Conservation (phyloP, 148 eudicot species). For the Chenopodium quinoa region DNA sequence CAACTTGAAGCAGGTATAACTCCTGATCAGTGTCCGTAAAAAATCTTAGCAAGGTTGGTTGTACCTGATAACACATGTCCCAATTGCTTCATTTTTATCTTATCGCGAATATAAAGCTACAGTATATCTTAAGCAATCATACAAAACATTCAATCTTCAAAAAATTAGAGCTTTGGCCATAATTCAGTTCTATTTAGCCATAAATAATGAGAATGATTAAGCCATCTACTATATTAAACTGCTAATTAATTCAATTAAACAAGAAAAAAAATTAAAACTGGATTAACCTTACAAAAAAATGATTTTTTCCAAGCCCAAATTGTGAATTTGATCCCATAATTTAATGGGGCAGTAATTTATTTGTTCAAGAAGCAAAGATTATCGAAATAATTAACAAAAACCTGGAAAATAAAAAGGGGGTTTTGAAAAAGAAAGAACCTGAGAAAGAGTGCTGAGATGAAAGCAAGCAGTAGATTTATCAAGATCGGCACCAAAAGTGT, state of each 20-base stretch:
- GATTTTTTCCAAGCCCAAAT: too few species aligned
- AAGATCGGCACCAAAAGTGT: slow-evolving; percentile 56
- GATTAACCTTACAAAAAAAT: not conserved
- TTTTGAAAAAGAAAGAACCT: slow-evolving; percentile 40
- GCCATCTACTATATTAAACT: not conserved
- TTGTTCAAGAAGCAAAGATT: not conserved
- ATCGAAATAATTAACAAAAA: not conserved
- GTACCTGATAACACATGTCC: slow-evolving; percentile 48
- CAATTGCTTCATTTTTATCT: not conserved
- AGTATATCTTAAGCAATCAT: too few species aligned
- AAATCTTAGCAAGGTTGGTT: slow-evolving; percentile 65
- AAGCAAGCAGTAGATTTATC: slow-evolving; percentile 66
- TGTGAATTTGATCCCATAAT: not conserved
- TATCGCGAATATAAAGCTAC: not conserved
- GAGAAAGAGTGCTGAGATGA: slow-evolving; percentile 79
- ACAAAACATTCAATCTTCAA: too few species aligned
- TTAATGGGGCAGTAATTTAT: not conserved
- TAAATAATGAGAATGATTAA: too few species aligned
- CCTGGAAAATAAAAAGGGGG: not conserved
- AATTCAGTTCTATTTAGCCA: too few species aligned
- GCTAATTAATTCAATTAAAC: not conserved
- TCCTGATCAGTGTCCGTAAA: slow-evolving; percentile 46
- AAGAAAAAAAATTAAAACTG: not conserved
- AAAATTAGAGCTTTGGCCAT: too few species aligned
- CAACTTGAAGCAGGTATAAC: slow-evolving; percentile 75